Conservation (phyloP, 2,329 filamentous ascomycete species). For the Magnaporthiopsis rhizophila region DNA sequence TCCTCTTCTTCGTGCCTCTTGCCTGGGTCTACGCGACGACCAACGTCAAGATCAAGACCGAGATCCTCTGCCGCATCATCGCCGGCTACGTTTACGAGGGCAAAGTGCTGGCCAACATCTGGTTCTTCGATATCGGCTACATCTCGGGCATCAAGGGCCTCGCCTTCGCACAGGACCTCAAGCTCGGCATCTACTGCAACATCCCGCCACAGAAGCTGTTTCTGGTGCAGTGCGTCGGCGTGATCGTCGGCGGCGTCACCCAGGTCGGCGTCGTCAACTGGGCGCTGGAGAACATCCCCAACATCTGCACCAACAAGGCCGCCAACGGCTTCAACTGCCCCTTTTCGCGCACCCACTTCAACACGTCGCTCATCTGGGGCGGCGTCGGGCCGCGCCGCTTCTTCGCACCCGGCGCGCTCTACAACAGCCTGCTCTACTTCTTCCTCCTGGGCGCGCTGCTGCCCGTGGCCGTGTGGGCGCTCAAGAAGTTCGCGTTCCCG, state of each 20-base stretch:
- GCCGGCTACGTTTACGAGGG: slow-evolving; percentile 39
- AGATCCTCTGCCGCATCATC: slow-evolving; percentile 38
- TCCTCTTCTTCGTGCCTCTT: slow-evolving; percentile 33
- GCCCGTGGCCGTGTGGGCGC: slow-evolving; percentile 15
- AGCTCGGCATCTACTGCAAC: slow-evolving; percentile 43
- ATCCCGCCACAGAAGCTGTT: slow-evolving; percentile 39
- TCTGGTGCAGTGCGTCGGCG: slow-evolving; percentile 37
- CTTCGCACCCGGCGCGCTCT: slow-evolving; percentile 37
- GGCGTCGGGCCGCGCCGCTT: slow-evolving; percentile 41
- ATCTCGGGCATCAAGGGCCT: slow-evolving; percentile 34
- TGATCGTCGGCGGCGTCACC: slow-evolving; percentile 35
- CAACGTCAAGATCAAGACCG: slow-evolving; percentile 40
- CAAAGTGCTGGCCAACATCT: slow-evolving; percentile 36
- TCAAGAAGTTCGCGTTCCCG: not conserved
- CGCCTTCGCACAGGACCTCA: slow-evolving; percentile 40
- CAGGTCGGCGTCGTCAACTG: slow-evolving; percentile 28
- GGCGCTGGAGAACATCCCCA: slow-evolving; percentile 28
- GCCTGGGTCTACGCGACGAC: slow-evolving; percentile 35
- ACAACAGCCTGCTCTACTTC: slow-evolving; percentile 38
- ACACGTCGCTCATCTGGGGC: slow-evolving; percentile 41
- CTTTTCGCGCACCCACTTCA: slow-evolving; percentile 38
- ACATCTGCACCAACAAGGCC: slow-evolving; percentile 31
- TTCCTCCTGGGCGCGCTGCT: slow-evolving; percentile 39
- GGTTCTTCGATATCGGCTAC: slow-evolving; percentile 33
- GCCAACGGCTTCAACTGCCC: slow-evolving; percentile 40